Base-by-base conservation (phyloP, 192 early-diverging fungal species). In the Umbelopsis ramanniana region DNA sequence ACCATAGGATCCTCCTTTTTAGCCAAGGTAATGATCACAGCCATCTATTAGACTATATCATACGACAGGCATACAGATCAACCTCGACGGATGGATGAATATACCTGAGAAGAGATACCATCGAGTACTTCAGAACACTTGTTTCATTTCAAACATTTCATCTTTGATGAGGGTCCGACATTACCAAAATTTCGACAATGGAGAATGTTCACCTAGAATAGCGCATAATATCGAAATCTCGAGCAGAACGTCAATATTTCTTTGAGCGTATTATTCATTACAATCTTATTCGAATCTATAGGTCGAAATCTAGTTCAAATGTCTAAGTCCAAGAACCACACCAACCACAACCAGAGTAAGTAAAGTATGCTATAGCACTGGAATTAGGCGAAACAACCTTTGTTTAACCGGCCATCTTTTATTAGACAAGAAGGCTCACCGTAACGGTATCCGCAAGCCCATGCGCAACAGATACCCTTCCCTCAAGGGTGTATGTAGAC, bases 401-500 rank as follows among this genome's bases (percentile, higher is more conserved):
- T 12, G 6, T 38, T 0, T 35, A 19, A 19, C 33, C 11, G 12
- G 0, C 14, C 12, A 0, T 38, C 10, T 15, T 10, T 60, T 54
- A 66, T 71, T 73, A 88, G 87, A 92, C 91, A 89, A 86, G 83
- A 98, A 99, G 93, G 96, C 96, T 89, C 98, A 99, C 94, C 95
- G 96, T 78, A 98, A 98, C 89, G 98, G 98, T 89, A 96, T 99
- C 88, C 97, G 95, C 90, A 97, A 97, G 92, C 92, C 94, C 55
- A 92, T 93, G 89, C 79, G 84, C 67, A 81, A 96, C 87, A 89
- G 91, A 74, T 89, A 96, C 83, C 91, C 92, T 81, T 97, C 97
- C 70, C 91, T 93, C 72, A 95, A 94, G 89, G 96, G 96, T 79
- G 96, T 94, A 81, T 75, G 84, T 85, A 52, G 22, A 26, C n/a